phyloP scores from a whole-genome alignment of 345 rosid genomes.

The Dipteronia sinensis region DNA sequence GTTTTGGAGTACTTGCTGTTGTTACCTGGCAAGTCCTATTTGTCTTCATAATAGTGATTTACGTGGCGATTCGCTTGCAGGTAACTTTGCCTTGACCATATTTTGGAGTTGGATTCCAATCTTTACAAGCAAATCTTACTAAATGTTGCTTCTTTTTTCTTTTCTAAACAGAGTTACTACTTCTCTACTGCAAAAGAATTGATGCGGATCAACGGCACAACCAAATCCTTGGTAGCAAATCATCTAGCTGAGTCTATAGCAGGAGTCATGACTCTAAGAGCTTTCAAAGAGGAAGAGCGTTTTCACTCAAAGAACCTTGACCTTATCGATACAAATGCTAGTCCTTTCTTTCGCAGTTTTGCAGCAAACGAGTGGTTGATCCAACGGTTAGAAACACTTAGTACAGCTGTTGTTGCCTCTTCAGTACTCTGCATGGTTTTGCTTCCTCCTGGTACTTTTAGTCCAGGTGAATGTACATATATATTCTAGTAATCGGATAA shows the following conservation, averaged over 20 bases:
- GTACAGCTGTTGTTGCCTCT: slow-evolving; percentile 76
- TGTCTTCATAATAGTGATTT: slow-evolving; percentile 68
- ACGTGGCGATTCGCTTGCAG: slow-evolving; percentile 74
- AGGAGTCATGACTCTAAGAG: slow-evolving; percentile 85
- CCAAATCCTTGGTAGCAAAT: slow-evolving; percentile 88
- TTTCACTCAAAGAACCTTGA: slow-evolving; percentile 70
- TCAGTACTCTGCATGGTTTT: slow-evolving; percentile 90
- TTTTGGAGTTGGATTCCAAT: neutral
- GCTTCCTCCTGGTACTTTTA: slow-evolving; percentile 93
- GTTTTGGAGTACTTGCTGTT: slow-evolving; percentile 76
- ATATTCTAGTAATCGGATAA: neutral
- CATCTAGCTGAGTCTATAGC: slow-evolving; percentile 93
- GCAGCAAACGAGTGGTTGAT: slow-evolving; percentile 94
- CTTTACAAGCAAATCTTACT: neutral
- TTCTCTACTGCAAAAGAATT: slow-evolving; percentile 82
- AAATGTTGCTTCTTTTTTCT: neutral
- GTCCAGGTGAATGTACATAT: slow-evolving; percentile 57
- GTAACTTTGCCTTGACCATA: slow-evolving; percentile 29
- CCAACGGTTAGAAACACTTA: slow-evolving; percentile 74
- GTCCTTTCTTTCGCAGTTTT: slow-evolving; percentile 89
- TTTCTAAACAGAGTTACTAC: slow-evolving; percentile 63
- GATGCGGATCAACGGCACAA: slow-evolving; percentile 89
- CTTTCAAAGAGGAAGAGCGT: slow-evolving; percentile 85
- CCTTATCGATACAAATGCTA: slow-evolving; percentile 78
- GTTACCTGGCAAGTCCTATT: slow-evolving; percentile 95